A percentile compares a stretch with the other conserved stretches of the same genome.
phyloP scores from a whole-genome alignment of 1,284 basidiomycete species.

The Porogramme epimiltina region DNA sequence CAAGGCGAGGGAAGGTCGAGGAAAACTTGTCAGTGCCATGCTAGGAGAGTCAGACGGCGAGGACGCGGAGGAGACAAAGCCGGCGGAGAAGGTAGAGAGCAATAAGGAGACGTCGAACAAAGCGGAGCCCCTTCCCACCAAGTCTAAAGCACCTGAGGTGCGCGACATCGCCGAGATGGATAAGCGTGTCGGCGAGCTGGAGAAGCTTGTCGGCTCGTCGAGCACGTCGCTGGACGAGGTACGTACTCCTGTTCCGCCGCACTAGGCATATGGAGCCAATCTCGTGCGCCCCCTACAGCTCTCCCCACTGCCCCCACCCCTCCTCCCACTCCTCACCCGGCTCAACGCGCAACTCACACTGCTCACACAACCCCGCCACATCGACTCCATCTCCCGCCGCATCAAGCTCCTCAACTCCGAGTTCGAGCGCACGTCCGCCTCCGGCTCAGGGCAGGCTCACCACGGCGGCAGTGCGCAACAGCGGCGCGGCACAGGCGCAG shows the following conservation, averaged over 20 bases:
- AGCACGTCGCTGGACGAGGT: slow-evolving; percentile 76
- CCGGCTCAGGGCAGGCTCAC: slow-evolving; percentile 39
- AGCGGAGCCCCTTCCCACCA: slow-evolving; percentile 24
- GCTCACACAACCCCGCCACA: slow-evolving; percentile 93
- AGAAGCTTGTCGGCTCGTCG: slow-evolving; percentile 78
- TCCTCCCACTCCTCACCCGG: slow-evolving; percentile 80
- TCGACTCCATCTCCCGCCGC: slow-evolving; percentile 94
- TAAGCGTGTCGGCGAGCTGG: slow-evolving; percentile 76
- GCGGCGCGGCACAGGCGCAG: slow-evolving; percentile 20
- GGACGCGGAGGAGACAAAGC: slow-evolving; percentile 13
- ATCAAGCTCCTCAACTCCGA: slow-evolving; percentile 93
- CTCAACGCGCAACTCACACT: slow-evolving; percentile 86
- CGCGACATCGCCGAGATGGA: slow-evolving; percentile 73
- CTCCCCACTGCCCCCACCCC: slow-evolving; percentile 74
- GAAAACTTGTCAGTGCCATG: slow-evolving; percentile 63
- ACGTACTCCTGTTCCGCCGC: slow-evolving; percentile 20
- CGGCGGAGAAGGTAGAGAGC: slow-evolving; percentile 7
- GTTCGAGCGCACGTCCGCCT: slow-evolving; percentile 80
- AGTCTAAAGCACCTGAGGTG: slow-evolving; percentile 30
- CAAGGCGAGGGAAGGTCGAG: slow-evolving; percentile 65
- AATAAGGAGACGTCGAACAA: slow-evolving; percentile 19
- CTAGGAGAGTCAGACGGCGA: slow-evolving; percentile 42
- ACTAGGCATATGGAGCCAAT: neutral
- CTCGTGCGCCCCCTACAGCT: slow-evolving; percentile 36
- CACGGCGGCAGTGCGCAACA: slow-evolving; percentile 29